Base-by-base conservation (phyloP, 768 basidiomycete genomes). In the Amanita pallidorosea region DNA sequence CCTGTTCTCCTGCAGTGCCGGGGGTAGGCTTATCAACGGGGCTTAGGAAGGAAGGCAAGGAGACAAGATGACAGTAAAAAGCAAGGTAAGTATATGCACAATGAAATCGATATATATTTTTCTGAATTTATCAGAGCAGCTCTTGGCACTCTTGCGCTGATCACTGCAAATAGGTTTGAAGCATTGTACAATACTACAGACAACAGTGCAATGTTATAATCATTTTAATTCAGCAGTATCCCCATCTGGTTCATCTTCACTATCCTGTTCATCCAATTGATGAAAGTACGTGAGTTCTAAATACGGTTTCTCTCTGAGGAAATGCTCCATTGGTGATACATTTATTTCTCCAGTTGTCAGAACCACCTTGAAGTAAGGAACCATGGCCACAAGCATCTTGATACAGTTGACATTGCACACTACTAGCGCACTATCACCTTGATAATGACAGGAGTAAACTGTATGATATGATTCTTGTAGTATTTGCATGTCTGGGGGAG, bases 261-360 rank as follows among this genome's bases (percentile, higher is more conserved):
- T 6, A 31, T 25, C 43, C 20, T 45, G 23, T 11, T 25, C 13
- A 5, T 45, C 43, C 17, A n/a, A 25, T n/a, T 45, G 43, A 47
- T 22, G 20, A n/a, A 44, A 47, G 12, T 47, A 29, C 2, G 36
- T 47, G 0, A 60, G 41, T 12, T 61, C 59, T 1, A 63, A 8
- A 0, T 62, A 61, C 11, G 59, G 58, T 34, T 62, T 64, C 43
- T 64, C 61, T 15, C 59, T 38, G 29, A 62, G 38, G 38, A 58
- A 63, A 43, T 59, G 54, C 9, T 55, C 46, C 17, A 27, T 46
- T 31, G 41, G 53, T 1, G 42, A 31, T 11, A 35, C 18, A 13
- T 34, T 6, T 7, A 33, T 47, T 12, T 20, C 29, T 17, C 25
- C 45, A 33, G 23, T 47, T 15, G 7, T 7, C n/a, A 18, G n/a